Base-by-base conservation (phyloP, 192 early-diverging fungal genomes). In the Spizellomyces sp. region DNA sequence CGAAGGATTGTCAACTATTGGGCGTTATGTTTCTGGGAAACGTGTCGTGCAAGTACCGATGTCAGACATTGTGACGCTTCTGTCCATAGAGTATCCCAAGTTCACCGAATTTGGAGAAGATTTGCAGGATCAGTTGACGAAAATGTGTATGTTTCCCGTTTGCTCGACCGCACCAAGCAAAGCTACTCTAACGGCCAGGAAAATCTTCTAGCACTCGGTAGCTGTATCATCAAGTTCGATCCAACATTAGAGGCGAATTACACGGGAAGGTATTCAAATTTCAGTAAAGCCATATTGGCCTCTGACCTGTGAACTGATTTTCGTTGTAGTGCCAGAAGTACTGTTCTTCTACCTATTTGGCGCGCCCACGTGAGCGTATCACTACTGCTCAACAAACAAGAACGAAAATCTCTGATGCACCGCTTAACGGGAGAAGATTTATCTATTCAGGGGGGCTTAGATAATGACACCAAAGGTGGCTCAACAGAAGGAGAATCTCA, bases 381-480 rank as follows among this genome's bases (percentile, higher is more conserved):
- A 17, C 64, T 88, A 48, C 76, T 88, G 48, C 45, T 88, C 12
- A 80, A 81, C 64, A 88, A 86, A 61, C 60, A 62, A 46, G 87
- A 85, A 65, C 64, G 82, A 22, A 62, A 57, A 17, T 71, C 71
- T 43, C 73, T 86, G 15, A 62, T 83, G 65, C 58, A 68, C 41
- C 70, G 83, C 10, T 69, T 86, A 12, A 80, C 78, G 52, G 80
- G 80, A 0, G 64, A 83, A 48, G 69, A 71, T 12, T 41, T 67
- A 15, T 9, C 48, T 19, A 41, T 55, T 15, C 15, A 50, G 36
- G 27, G 17, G 12, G 68, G 68, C 6, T 46, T 70, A 15, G 68
- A 70, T n/a, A 70, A 70, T 15, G 19, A 62, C 5, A 6, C 50
- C 1, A 4, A 4, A n/a, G 50, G 12, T 54, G 50, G 14, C 50